A percentile compares a stretch with the other conserved stretches of the same genome.
Evolutionary conservation across 805 yeast genomes (phyloP).

Genomic region (Pichia californica): DNA sequence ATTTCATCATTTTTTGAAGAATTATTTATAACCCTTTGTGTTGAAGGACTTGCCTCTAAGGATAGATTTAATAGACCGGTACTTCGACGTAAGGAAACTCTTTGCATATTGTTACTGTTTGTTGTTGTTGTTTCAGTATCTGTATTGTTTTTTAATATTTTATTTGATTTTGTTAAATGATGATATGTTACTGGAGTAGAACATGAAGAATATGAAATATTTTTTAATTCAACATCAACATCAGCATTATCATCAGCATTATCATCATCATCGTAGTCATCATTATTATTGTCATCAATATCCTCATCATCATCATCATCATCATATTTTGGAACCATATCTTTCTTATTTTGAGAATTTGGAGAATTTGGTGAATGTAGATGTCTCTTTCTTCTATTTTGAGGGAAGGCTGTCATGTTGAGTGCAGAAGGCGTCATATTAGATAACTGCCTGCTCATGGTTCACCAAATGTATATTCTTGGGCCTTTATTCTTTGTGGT

Average conservation of each 20-base stretch:
- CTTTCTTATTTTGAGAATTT: not conserved
- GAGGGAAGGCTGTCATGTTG: constrained; percentile 24
- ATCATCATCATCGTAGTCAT: not conserved
- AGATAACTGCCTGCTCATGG: constrained; percentile 6
- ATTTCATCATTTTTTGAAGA: constrained; percentile 21
- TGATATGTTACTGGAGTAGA: not conserved
- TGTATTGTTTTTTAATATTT: not conserved
- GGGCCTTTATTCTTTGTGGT: not conserved
- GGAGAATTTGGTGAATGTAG: constrained; percentile 24
- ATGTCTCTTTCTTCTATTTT: constrained; percentile 24
- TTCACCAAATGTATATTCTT: too few species aligned
- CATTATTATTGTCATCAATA: not conserved
- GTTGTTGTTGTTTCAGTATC: not conserved
- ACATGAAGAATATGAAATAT: not conserved
- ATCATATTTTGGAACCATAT: constrained; percentile 6
- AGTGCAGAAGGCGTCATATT: constrained; percentile 21
- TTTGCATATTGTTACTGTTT: constrained; percentile 12
- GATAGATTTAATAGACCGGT: constrained; percentile 46
- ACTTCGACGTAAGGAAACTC: constrained; percentile 41
- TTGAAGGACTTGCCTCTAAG: constrained; percentile 32
- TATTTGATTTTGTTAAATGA: too few species aligned
- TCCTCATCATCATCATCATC: constrained; percentile 17
- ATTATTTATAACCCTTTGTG: constrained; percentile 23
- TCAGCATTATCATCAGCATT: constrained; percentile 13
- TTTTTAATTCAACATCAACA: not conserved